Evolutionary conservation across 441 rosid species (phyloP).

Genomic region (Aquilaria agallochum): DNA sequence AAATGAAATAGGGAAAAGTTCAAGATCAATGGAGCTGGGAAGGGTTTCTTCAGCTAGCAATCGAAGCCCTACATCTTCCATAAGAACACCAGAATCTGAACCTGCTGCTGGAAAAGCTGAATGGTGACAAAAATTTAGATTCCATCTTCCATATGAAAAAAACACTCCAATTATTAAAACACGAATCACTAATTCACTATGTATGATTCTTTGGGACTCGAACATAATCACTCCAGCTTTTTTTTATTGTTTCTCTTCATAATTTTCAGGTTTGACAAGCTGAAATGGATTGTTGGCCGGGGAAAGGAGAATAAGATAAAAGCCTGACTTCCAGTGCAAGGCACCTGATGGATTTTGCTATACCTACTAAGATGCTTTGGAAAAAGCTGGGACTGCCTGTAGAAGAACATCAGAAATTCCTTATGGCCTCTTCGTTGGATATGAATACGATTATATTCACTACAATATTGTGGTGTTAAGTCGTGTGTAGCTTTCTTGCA

Average conservation of each 20-base stretch:
- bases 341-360: not conserved
- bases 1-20: conserved; percentile 2
- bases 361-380: not conserved
- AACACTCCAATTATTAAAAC: not conserved
- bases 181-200: not conserved
- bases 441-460: no score
- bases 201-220: no score
- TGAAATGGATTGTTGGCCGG: conserved; percentile 23
- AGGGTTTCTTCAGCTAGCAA: conserved; percentile 11
- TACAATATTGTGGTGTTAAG: no score
- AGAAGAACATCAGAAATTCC: no score
- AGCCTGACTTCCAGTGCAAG: not conserved
- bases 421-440: no score
- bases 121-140: conserved; percentile 1
- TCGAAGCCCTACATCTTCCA: conserved; percentile 12
- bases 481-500: no score
- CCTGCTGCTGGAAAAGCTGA: conserved; percentile 8
- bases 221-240: not conserved
- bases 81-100: conserved; percentile 9
- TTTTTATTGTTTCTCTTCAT: not conserved
- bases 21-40: conserved; percentile 2
- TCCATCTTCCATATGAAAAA: no score
- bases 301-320: conserved; percentile 15
- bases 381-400: not conserved
- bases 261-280: conserved; percentile 23